Base-by-base conservation (phyloP, 441 rosid genomes). In the Erodium chrysanthum region DNA sequence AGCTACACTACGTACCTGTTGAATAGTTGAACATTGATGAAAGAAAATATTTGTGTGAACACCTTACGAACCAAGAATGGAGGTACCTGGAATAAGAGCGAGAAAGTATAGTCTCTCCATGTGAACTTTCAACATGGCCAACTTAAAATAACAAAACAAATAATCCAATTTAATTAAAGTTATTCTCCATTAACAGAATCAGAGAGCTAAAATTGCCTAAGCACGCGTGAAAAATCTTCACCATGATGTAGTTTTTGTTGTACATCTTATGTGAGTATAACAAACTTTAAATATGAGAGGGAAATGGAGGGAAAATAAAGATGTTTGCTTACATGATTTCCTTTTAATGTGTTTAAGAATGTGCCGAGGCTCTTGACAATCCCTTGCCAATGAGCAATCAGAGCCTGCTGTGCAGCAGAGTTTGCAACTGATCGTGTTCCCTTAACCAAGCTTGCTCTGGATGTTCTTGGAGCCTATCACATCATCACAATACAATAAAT, bases 321-420 rank as follows among this genome's bases (percentile, higher is more conserved):
- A 56, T 61, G 21, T 44, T 20, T 50, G 64, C 92, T 82, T 67
- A 92, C 99, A 73, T 87, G 84, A 77, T 95, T 95, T 46, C 77
- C 82, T 85, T 82, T 84, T 85, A 95, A 79, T 48, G 88, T 90
- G 73, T 86, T 86, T 63, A 95, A 81, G 85, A 90, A 90, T 81
- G 82, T 92, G 66, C 91, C 91, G 18, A 92, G 97, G 83, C 97
- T 92, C 84, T 89, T 95, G 62, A 90, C 94, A 72, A 92, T 95
- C 75, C 96, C 98, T 85, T 90, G 98, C 99, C 98, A 95, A 71
- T 92, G 98, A 22, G 98, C 96, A 69, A 95, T 92, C 81, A 95
- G 81, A 35, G 97, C 87, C 76, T 92, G 98, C 76, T 95, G 99
- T 8, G 88, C 97, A 21, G 93, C 90, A 22, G 85, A 74, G 72